A percentile compares a stretch with the other conserved stretches of the same genome.
These are phyloP conservation scores for maize (Zea mays) DNA, from an alignment of 176 grass and related monocot species.

Conservation along the genomic window Zm-B73-REFERENCE-NAM-5.0 NC_050103.1:133080501-133081000, in stretches of 20 bases:
- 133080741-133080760: neutral
- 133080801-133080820: neutral
- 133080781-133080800: neutral
- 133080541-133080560: slow-evolving; percentile 83
- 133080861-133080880: neutral
- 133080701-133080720: neutral
- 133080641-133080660: neutral
- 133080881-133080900: neutral
- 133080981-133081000: slow-evolving; percentile 28
- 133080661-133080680: neutral
- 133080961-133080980: slow-evolving; percentile 21
- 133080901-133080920: neutral
- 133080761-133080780: neutral
- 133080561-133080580: slow-evolving; percentile 91
- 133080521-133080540: slow-evolving; percentile 81
- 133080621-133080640: slow-evolving; percentile 54
- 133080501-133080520: slow-evolving; percentile 16
- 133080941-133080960: slow-evolving; percentile 12
- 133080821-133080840: neutral
- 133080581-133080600: slow-evolving; percentile 94
- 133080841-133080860: neutral
- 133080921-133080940: slow-evolving; percentile 26
- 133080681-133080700: neutral
- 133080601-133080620: slow-evolving; percentile 81
- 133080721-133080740: neutral